phyloP scores from a whole-genome alignment of 2,329 filamentous ascomycete species.

The Amauroascus verrucosus region DNA sequence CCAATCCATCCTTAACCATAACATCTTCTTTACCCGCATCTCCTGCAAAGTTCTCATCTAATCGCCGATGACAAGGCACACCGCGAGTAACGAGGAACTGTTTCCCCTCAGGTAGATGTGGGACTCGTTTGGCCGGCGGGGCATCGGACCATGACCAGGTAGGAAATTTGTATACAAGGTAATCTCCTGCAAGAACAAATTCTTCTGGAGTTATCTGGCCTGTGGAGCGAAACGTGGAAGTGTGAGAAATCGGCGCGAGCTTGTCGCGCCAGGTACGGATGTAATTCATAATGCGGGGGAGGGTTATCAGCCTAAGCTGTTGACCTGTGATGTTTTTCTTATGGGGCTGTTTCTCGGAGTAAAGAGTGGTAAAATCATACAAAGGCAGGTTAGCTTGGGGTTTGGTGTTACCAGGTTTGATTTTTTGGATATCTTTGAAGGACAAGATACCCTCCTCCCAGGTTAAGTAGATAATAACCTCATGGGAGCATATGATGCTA shows the following conservation, averaged over 20 bases:
- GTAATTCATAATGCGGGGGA: slow-evolving; percentile 58
- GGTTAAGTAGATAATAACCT: neutral
- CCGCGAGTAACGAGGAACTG: slow-evolving; percentile 93
- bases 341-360: neutral
- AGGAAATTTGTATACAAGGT: slow-evolving; percentile 97
- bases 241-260: slow-evolving; percentile 79
- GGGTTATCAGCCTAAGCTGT: neutral
- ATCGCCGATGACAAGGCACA: slow-evolving; percentile 81
- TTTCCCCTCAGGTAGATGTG: slow-evolving; percentile 76
- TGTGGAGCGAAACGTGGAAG: slow-evolving; percentile 83
- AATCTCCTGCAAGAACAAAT: slow-evolving; percentile 91
- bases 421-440: neutral
- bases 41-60: slow-evolving; percentile 88
- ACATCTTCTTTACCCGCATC: slow-evolving; percentile 79
- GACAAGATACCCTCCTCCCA: neutral
- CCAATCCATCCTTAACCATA: slow-evolving; percentile 68
- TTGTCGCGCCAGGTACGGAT: slow-evolving; percentile 84
- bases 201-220: slow-evolving; percentile 96
- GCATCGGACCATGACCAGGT: slow-evolving; percentile 96
- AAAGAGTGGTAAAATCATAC: neutral
- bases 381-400: neutral
- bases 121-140: slow-evolving; percentile 64
- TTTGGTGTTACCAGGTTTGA: neutral
- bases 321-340: neutral
- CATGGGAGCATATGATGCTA: neutral